Base-by-base conservation (phyloP, 1,284 basidiomycete species). In the Gomphus bonarii region DNA sequence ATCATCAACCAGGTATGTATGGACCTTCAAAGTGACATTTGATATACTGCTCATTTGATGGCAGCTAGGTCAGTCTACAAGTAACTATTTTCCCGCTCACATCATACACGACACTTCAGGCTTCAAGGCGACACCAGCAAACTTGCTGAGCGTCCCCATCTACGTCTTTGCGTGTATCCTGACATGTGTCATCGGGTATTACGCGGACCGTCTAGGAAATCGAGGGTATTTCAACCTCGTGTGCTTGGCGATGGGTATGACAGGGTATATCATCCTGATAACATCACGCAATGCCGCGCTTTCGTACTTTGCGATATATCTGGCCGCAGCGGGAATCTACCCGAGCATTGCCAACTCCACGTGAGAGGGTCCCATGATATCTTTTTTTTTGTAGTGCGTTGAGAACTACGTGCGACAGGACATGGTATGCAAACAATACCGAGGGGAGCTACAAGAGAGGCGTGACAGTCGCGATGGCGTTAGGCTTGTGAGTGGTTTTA, bases 221-320 rank as follows among this genome's bases (percentile, higher is more conserved):
- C 67, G 79, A 36, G 75, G 70, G 3, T 68, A 33, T 55, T 69
- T 80, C 53, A 80, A 79, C 58, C 63, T 66, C 75, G 47, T 33
- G 31, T 33, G 31, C 31, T 33, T 33, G 31, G 31, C 18, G 9
- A 66, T 50, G 71, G 73, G 74, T 9, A 64, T 74, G 18, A 66
- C 76, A 1, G 84, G 83, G 51, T 79, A 75, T 61, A 70, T 77
- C 60, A 77, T 81, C 46, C 66, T 81, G 20, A 74, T 78, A 12
- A 68, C 69, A 43, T 79, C 77, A 8, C 70, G 63, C 12, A 75
- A 67, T 53, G 67, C 78, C 6, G 69, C 71, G 6, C 62, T 77
- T 10, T 75, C 71, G 53, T 76, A 75, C 62, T 73, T 74, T 59
- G 73, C 70, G 1, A 70, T 73, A 52, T 81, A 72, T 61, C 64